Evolutionary conservation across 306 rosid species (phyloP), one percentile per base, ranked within the genome.

Genomic region (Datisca glomerata): DNA sequence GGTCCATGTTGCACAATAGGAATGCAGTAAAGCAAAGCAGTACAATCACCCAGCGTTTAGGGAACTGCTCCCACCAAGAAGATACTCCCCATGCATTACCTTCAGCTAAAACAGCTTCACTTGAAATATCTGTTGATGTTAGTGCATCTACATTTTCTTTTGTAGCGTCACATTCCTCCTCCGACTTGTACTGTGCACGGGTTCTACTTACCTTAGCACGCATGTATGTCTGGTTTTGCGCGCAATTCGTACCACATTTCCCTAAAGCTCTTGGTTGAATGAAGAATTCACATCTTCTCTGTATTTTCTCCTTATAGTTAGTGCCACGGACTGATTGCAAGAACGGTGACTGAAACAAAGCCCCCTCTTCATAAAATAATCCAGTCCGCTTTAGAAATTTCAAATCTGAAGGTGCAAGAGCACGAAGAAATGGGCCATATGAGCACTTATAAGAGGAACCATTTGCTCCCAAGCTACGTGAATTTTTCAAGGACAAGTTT

Each of bases 1-100:
- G 94, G 54, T 87, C 96, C 96, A 87, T 82, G 74, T 87, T 87
- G 77, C 96, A 87, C 45, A 87, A 63, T 7, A 82, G 70, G 60
- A 87, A 82, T 25, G 96, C 72, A n/a, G 75, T 2, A 67, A 79
- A 87, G 63, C 96, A 87, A 40, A 87, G 81, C 65, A 87, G 59
- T 39, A 87, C 96, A 61, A 87, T 76, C 73, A 69, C 80, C 93
- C 87, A 87, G 31, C 96, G 96, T 68, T 79, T 87, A 32, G 96
- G 96, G 69, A 87, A 59, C 43, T 61, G 51, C 65, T 72, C 74
- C 86, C 82, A 63, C 94, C 79, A 73, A 53, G 86, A 57, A 24
- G 81, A 70, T 21, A 23, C 53, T 57, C 63, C 61, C 28, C 23
- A 63, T 48, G 47, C 43, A 59, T 51, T 67, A 48, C 71, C 82